Percentiles rank a stretch among this genome's conserved stretches.
Conservation (phyloP, 306 rosid genomes). For the Pachyrhizus erosus region DNA sequence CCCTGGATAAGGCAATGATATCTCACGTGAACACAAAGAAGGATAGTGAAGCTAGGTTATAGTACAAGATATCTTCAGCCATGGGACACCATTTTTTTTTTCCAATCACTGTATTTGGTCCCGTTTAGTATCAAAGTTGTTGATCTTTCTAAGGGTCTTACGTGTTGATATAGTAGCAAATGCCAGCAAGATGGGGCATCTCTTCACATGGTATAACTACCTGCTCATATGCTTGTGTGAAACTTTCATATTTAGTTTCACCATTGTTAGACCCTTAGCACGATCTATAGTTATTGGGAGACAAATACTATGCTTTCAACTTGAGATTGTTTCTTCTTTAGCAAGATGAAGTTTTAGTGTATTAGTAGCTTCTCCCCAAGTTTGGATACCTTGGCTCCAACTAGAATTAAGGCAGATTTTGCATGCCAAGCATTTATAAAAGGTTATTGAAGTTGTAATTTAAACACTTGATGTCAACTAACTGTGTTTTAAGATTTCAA, state of each 20-base stretch:
- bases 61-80: slow-evolving; percentile 22
- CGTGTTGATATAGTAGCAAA: slow-evolving; percentile 17
- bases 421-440: background rate
- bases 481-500: background rate
- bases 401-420: background rate
- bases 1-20: slow-evolving; percentile 24
- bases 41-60: slow-evolving; percentile 1
- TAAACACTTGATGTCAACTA: background rate
- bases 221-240: background rate
- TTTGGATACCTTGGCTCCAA: background rate
- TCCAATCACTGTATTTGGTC: slow-evolving; percentile 33
- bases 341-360: background rate
- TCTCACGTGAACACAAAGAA: slow-evolving; percentile 38
- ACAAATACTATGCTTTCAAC: slow-evolving; percentile 29
- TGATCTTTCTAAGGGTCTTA: slow-evolving; percentile 1
- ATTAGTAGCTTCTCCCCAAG: no score
- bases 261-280: slow-evolving; percentile 28
- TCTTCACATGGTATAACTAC: slow-evolving; percentile 42
- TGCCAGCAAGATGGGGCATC: slow-evolving; percentile 48
- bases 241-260: background rate
- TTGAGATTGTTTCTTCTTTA: slow-evolving; percentile 33
- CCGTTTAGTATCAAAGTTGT: background rate
- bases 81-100: slow-evolving; percentile 22
- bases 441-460: background rate
- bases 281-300: slow-evolving; percentile 13